A percentile compares a stretch with the other conserved stretches of the same genome.
Conservation (phyloP, 2,329 filamentous ascomycete genomes). For the Tolypocladium inflatum region DNA sequence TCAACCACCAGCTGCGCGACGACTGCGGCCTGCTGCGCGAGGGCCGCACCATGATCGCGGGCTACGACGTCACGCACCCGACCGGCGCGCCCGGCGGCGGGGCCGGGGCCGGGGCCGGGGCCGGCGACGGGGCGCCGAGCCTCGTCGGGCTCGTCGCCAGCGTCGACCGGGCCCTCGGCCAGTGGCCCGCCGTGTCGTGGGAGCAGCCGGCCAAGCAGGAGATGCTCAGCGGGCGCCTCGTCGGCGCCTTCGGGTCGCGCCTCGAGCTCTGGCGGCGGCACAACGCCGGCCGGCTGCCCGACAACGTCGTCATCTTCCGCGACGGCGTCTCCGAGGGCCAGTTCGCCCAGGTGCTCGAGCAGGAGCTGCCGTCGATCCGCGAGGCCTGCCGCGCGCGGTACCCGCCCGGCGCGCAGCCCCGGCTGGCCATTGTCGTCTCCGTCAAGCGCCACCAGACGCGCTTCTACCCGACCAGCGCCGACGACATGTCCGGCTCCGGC, state of each 20-base stretch:
- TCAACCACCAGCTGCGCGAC: slow-evolving; percentile 55
- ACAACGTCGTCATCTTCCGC: slow-evolving; percentile 75
- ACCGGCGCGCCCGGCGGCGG: slow-evolving; percentile 30
- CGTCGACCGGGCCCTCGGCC: slow-evolving; percentile 56
- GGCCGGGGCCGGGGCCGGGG: no score
- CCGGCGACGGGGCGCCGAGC: slow-evolving; percentile 50
- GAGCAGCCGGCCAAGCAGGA: slow-evolving; percentile 58
- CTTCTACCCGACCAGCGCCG: slow-evolving; percentile 61
- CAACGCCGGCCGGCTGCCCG: slow-evolving; percentile 48
- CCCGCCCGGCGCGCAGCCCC: slow-evolving; percentile 37
- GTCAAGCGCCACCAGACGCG: slow-evolving; percentile 86
- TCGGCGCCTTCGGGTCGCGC: slow-evolving; percentile 52
- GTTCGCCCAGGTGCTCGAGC: slow-evolving; percentile 56
- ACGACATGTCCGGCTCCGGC: slow-evolving; percentile 38
- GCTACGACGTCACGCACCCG: slow-evolving; percentile 84
- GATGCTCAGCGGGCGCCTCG: slow-evolving; percentile 54
- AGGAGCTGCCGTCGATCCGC: slow-evolving; percentile 59
- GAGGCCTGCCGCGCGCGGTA: slow-evolving; percentile 55
- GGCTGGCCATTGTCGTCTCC: slow-evolving; percentile 65
- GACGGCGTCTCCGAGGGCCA: slow-evolving; percentile 88
- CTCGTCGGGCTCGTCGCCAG: slow-evolving; percentile 76
- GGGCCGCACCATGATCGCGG: slow-evolving; percentile 74
- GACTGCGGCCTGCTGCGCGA: slow-evolving; percentile 52
- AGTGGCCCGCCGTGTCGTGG: slow-evolving; percentile 70
- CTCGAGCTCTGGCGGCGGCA: slow-evolving; percentile 53